Percentiles rank a stretch among this genome's conserved stretches.
Conservation (phyloP, 129 eudicot species). For the Chrysanthemum makinoi region DNA sequence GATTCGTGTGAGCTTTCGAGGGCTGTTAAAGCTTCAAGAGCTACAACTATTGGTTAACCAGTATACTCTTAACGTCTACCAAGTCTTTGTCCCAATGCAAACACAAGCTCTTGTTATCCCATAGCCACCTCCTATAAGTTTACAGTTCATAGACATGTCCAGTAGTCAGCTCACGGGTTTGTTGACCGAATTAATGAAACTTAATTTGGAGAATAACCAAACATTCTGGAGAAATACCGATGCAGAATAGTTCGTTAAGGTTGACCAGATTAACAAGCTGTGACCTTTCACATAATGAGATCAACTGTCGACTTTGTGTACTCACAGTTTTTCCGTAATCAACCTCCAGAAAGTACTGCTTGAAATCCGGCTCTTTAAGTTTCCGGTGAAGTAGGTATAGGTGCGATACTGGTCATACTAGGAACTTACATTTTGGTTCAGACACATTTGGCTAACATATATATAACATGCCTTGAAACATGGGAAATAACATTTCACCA, state of each 20-base stretch:
- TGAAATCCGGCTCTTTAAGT: constrained; percentile 58
- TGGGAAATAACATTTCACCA: constrained; percentile 91
- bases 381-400: constrained; percentile 53
- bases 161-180: constrained; percentile 70
- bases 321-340: constrained; percentile 65
- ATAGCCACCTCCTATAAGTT: constrained; percentile 59
- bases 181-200: constrained; percentile 59
- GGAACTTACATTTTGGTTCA: constrained; percentile 57
- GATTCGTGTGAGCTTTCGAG: constrained; percentile 68
- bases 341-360: constrained; percentile 50
- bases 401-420: constrained; percentile 64
- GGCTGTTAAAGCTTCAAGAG: constrained; percentile 49
- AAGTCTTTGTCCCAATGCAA: constrained; percentile 62
- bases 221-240: too few species aligned
- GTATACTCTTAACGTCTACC: constrained; percentile 73
- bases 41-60: constrained; percentile 76
- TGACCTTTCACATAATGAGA: constrained; percentile 74
- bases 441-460: constrained; percentile 33
- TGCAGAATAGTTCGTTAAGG: constrained; percentile 53
- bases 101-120: constrained; percentile 83
- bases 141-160: constrained; percentile 74
- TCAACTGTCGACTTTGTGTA: constrained; percentile 68
- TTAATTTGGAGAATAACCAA: too few species aligned
- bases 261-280: constrained; percentile 62
- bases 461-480: constrained; percentile 24